Conservation (phyloP, 108 stramenopile species). For the Pseudonitzschia pungens region DNA sequence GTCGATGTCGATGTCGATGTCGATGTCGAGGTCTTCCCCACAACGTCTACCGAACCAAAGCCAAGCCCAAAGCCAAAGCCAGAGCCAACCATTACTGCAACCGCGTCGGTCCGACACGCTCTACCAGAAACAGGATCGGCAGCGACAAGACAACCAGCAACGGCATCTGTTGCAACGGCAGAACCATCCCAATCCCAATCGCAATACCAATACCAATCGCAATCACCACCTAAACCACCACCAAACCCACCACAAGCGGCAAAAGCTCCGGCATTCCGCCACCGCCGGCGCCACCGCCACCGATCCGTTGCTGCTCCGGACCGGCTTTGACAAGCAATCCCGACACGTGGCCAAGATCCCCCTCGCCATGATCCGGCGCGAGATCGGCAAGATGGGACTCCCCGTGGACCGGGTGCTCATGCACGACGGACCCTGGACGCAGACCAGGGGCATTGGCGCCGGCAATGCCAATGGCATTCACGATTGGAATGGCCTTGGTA, state of each 20-base stretch:
- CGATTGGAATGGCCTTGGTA: neutral
- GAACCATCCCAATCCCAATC: too few relatives aligned
- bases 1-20: too few relatives aligned
- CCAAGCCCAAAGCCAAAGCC: neutral
- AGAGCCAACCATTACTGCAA: neutral
- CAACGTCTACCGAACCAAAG: too few relatives aligned
- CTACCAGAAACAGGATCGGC: neutral
- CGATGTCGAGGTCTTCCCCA: too few relatives aligned
- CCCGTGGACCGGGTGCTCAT: neutral
- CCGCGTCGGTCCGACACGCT: neutral
- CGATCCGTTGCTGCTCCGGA: neutral
- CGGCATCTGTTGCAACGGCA: too few relatives aligned
- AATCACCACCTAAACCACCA: too few relatives aligned
- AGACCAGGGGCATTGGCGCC: too few relatives aligned
- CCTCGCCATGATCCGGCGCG: neutral
- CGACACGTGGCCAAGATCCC: neutral
- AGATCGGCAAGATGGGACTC: neutral
- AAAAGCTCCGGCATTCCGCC: too few relatives aligned
- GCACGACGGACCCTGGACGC: slow-evolving; percentile 2
- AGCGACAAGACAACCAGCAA: neutral
- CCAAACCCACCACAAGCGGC: too few relatives aligned
- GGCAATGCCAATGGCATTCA: neutral
- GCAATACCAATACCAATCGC: too few relatives aligned
- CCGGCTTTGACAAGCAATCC: neutral
- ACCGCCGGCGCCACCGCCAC: too few relatives aligned